Evolutionary conservation across 257 asterid species (phyloP).

Genomic region (Paulownia fortunei): DNA sequence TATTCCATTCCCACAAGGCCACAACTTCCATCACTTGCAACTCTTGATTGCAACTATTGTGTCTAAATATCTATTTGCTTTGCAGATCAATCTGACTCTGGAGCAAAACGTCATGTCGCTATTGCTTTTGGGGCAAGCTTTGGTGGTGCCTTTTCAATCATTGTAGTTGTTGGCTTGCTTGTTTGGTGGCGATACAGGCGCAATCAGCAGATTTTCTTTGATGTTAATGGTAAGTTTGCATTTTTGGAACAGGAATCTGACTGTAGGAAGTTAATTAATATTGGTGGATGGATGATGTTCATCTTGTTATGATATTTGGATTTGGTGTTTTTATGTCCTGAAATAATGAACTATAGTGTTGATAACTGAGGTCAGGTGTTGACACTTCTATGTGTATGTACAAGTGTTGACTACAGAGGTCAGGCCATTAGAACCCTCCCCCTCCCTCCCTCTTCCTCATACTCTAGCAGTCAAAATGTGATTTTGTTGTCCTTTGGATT

Average conservation of each 20-base stretch:
- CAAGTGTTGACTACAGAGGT: background rate
- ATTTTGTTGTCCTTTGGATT: too few relatives aligned
- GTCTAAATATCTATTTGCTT: constrained; percentile 24
- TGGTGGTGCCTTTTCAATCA: constrained; percentile 56
- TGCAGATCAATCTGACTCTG: constrained; percentile 62
- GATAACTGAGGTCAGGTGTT: background rate
- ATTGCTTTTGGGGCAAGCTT: constrained; percentile 75
- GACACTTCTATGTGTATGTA: background rate
- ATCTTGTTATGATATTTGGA: background rate
- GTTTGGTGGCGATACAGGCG: constrained; percentile 82
- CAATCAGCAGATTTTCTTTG: constrained; percentile 95
- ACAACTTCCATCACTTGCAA: background rate
- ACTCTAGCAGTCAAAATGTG: too few relatives aligned
- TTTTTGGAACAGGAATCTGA: background rate
- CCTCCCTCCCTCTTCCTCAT: too few relatives aligned
- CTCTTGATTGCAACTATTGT: background rate
- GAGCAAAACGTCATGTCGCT: constrained; percentile 62
- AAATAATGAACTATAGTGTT: background rate
- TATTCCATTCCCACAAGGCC: background rate
- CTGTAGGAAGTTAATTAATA: background rate
- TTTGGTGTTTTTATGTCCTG: background rate
- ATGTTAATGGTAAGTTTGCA: constrained; percentile 72
- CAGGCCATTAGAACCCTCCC: too few relatives aligned
- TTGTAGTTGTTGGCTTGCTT: constrained; percentile 54
- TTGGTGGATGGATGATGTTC: background rate